phyloP scores from a whole-genome alignment of 805 yeast species.

The Saccharomycopsis sp. region DNA sequence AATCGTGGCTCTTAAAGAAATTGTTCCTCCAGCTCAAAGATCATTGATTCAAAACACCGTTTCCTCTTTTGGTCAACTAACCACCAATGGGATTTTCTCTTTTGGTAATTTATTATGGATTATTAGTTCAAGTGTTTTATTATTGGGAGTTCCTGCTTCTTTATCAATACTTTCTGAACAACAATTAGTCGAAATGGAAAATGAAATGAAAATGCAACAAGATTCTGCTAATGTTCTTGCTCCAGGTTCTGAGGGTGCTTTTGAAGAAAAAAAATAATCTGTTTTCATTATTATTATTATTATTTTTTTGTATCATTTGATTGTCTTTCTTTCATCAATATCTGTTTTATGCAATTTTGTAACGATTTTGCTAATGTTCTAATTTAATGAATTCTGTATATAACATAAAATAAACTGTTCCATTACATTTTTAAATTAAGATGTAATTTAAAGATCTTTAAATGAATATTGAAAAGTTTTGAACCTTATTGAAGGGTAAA shows the following conservation, averaged over 20 bases:
- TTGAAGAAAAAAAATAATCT: constrained; percentile 2
- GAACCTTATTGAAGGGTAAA: too few species aligned
- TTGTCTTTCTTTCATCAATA: too few species aligned
- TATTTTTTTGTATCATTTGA: too few species aligned
- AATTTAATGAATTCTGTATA: too few species aligned
- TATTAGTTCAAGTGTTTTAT: constrained; percentile 67
- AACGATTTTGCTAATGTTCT: too few species aligned
- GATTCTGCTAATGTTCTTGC: constrained; percentile 68
- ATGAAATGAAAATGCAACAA: constrained; percentile 75
- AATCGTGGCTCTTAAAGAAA: constrained; percentile 83
- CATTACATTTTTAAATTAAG: too few species aligned
- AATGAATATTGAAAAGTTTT: too few species aligned
- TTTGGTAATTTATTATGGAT: constrained; percentile 81
- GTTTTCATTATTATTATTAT: too few species aligned
- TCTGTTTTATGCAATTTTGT: too few species aligned
- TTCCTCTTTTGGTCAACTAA: constrained; percentile 27
- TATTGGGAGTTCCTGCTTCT: constrained; percentile 88
- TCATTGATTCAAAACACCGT: constrained; percentile 29
- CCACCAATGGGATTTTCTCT: constrained; percentile 39
- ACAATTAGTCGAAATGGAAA: constrained; percentile 89
- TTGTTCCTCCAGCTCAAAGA: constrained; percentile 83
- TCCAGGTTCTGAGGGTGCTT: constrained; percentile 39
- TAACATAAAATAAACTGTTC: too few species aligned
- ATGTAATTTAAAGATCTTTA: too few species aligned
- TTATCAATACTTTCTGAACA: constrained; percentile 86